phyloP scores from a whole-genome alignment of 768 basidiomycete species.

The Pleurotus tuber-regium region DNA sequence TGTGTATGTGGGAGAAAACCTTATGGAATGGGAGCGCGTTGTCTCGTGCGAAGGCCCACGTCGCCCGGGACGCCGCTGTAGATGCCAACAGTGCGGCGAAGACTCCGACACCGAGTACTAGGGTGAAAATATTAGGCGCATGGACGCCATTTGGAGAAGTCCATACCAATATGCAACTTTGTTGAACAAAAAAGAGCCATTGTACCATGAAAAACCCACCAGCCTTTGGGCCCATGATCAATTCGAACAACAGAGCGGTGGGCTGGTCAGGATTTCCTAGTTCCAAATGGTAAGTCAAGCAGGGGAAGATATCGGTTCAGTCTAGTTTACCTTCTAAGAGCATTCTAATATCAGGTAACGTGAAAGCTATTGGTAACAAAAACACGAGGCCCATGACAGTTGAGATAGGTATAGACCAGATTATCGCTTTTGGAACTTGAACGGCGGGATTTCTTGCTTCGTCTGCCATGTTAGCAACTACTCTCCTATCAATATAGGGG shows the following conservation, averaged over 20 bases:
- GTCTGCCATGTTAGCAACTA: constrained; percentile 66
- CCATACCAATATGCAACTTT: constrained; percentile 45
- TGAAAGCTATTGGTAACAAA: constrained; percentile 63
- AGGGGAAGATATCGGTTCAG: no score
- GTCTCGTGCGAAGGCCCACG: constrained; percentile 72
- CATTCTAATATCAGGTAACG: constrained; percentile 54
- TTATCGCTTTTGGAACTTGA: constrained; percentile 54
- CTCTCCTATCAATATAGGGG: background rate
- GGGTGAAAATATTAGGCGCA: background rate
- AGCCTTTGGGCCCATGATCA: constrained; percentile 57
- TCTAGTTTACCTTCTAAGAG: constrained; percentile 45
- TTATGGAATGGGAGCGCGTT: constrained; percentile 55
- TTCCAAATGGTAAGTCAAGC: no score
- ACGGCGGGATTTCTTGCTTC: constrained; percentile 58
- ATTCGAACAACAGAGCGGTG: constrained; percentile 58
- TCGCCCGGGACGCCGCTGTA: constrained; percentile 65
- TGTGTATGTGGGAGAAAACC: constrained; percentile 49
- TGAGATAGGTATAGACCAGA: constrained; percentile 52
- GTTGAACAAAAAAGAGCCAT: no score
- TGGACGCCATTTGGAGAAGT: background rate
- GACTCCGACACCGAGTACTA: constrained; percentile 52
- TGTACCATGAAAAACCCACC: constrained; percentile 63
- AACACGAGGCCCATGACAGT: constrained; percentile 50
- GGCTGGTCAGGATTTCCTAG: no score
- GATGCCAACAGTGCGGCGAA: constrained; percentile 68